phyloP scores from a whole-genome alignment of 2,329 filamentous ascomycete genomes.

The Talaromyces sp. region DNA sequence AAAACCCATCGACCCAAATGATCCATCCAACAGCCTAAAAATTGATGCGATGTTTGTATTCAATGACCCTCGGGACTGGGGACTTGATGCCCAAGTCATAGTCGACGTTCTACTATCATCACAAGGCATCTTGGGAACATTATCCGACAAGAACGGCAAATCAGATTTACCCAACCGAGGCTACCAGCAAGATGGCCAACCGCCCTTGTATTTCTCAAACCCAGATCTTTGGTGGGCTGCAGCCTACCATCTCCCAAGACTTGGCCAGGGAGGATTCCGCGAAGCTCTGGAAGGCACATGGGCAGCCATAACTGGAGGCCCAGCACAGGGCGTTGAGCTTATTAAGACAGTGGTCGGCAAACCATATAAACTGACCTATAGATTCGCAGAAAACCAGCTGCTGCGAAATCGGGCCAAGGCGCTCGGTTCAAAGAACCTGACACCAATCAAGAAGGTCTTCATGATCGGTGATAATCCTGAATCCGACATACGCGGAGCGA shows the following conservation, averaged over 20 bases:
- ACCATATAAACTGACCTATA: slow-evolving; percentile 70
- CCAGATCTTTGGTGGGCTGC: slow-evolving; percentile 87
- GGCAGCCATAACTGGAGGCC: slow-evolving; percentile 60
- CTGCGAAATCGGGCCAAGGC: slow-evolving; percentile 51
- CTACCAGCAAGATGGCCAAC: slow-evolving; percentile 79
- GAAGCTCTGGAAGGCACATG: slow-evolving; percentile 76
- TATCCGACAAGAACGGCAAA: slow-evolving; percentile 66
- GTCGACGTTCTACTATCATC: slow-evolving; percentile 75
- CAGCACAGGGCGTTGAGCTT: slow-evolving; percentile 49
- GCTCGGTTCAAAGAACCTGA: slow-evolving; percentile 31
- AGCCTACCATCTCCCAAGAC: slow-evolving; percentile 72
- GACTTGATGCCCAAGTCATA: slow-evolving; percentile 78
- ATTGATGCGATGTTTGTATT: slow-evolving; percentile 90
- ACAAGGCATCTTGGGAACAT: slow-evolving; percentile 73
- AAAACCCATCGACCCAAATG: slow-evolving; percentile 29
- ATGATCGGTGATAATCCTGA: slow-evolving; percentile 92
- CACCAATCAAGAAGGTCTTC: slow-evolving; percentile 67
- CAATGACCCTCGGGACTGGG: slow-evolving; percentile 96
- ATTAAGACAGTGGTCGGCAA: slow-evolving; percentile 72
- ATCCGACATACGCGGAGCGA: slow-evolving; percentile 84
- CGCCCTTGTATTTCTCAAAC: slow-evolving; percentile 80
- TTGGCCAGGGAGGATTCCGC: slow-evolving; percentile 88
- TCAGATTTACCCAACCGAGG: slow-evolving; percentile 60
- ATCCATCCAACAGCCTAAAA: slow-evolving; percentile 54
- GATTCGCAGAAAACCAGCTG: slow-evolving; percentile 73